Conservation (phyloP, 2,329 filamentous ascomycete species). For the Aulographum hederae region DNA sequence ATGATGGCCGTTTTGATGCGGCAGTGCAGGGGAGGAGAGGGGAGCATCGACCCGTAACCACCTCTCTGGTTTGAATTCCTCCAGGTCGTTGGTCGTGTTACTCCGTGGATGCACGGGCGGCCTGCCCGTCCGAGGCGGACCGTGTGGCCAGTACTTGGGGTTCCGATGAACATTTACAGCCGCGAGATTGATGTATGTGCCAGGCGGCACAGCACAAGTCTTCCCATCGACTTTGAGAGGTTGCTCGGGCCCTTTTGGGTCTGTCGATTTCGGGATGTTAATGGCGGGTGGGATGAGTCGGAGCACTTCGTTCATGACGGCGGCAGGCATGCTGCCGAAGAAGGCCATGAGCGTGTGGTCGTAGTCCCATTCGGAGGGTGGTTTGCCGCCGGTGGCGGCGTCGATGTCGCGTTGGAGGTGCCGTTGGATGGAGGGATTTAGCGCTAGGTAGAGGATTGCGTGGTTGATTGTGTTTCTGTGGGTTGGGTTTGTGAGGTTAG, state of each 20-base stretch:
- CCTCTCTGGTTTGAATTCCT: conserved; percentile 53
- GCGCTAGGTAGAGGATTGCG: conserved; percentile 34
- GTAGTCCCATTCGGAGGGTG: conserved; percentile 50
- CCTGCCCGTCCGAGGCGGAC: conserved; percentile 16
- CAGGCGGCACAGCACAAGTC: conserved; percentile 38
- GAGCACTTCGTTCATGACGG: conserved; percentile 61
- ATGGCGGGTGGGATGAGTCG: conserved; percentile 54
- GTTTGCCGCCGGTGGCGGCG: conserved; percentile 37
- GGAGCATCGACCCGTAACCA: too few relatives aligned
- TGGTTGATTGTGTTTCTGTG: conserved; percentile 1
- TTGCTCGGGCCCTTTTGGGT: conserved; percentile 26
- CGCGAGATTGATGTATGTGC: conserved; percentile 36
- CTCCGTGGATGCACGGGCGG: conserved; percentile 14
- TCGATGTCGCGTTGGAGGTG: conserved; percentile 53
- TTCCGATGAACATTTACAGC: conserved; percentile 44
- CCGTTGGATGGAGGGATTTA: conserved; percentile 43
- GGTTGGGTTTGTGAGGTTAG: neutral
- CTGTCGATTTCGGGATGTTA: conserved; percentile 49
- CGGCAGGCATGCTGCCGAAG: conserved; percentile 51
- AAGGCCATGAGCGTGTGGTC: conserved; percentile 47
- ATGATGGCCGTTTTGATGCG: conserved; percentile 5
- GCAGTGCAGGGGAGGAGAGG: conserved; percentile 12
- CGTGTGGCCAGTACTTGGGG: conserved; percentile 48
- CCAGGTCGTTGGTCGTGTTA: conserved; percentile 31
- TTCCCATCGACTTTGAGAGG: conserved; percentile 39